Conservation (phyloP, 169 alveolate species). For the Plasmodium fragile region DNA sequence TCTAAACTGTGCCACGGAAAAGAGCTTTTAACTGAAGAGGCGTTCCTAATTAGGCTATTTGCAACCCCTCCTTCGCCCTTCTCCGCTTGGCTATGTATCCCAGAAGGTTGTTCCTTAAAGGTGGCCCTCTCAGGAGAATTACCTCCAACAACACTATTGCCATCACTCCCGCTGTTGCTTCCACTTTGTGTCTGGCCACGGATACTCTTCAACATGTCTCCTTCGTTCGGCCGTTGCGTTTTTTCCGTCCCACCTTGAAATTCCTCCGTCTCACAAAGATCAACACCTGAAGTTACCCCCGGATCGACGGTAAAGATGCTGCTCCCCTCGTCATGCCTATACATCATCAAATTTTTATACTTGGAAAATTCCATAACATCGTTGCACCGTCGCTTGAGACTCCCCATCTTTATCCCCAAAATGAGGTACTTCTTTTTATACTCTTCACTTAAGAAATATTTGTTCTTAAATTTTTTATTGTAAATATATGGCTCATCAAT, state of each 20-base stretch:
- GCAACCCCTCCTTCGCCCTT: not conserved
- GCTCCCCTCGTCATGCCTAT: not conserved
- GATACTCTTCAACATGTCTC: not conserved
- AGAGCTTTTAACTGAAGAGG: not conserved
- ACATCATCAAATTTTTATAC: constrained; percentile 2
- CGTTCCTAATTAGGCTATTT: not conserved
- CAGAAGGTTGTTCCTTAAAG: not conserved
- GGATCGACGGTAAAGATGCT: not conserved
- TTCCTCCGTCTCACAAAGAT: not conserved
- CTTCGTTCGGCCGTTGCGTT: not conserved
- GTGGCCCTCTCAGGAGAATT: not conserved
- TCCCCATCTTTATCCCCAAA: constrained; percentile 34
- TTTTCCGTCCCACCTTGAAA: not conserved
- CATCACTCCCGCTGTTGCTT: not conserved
- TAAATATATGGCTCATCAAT: constrained; percentile 16
- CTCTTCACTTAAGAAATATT: constrained; percentile 16
- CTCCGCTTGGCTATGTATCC: not conserved
- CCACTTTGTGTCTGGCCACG: not conserved
- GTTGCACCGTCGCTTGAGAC: not conserved
- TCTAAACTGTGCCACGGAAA: not conserved
- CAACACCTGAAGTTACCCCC: not conserved
- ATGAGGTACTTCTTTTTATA: constrained; percentile 47
- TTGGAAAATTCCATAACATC: constrained; percentile 17
- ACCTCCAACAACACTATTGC: not conserved
- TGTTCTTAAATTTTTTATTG: constrained; percentile 30